A percentile compares a stretch with the other conserved stretches of the same genome.
Evolutionary conservation across 352 stramenopile species (phyloP).

Genomic region (Globisporangium sylvaticum): DNA sequence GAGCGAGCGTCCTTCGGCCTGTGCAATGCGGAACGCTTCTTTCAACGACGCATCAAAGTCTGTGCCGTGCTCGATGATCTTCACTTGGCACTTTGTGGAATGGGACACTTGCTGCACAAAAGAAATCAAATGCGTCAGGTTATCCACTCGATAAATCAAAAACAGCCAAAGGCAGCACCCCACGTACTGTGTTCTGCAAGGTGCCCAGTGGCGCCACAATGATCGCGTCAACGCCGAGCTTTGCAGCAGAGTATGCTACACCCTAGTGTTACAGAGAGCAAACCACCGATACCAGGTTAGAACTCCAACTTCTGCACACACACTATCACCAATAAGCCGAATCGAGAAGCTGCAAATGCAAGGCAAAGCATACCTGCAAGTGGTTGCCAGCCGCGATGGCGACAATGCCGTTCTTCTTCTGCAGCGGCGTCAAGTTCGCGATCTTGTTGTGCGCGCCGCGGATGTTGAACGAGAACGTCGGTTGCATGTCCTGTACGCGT

Average conservation of each 20-base stretch:
- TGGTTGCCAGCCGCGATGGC: conserved; percentile 93
- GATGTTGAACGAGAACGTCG: conserved; percentile 98
- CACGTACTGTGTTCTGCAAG: conserved; percentile 86
- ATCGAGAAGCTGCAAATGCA: background rate
- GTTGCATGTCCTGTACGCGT: conserved; percentile 89
- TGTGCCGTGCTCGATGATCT: conserved; percentile 93
- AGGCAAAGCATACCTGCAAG: conserved; percentile 67
- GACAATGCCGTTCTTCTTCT: conserved; percentile 80
- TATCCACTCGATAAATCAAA: conserved; percentile 15
- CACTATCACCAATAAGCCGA: background rate
- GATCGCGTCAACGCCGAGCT: conserved; percentile 91
- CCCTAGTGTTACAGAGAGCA: conserved; percentile 32
- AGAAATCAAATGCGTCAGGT: conserved; percentile 6
- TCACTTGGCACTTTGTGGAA: conserved; percentile 66
- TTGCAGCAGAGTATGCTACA: conserved; percentile 92
- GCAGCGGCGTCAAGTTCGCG: conserved; percentile 80
- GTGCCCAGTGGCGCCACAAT: conserved; percentile 97
- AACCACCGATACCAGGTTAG: background rate
- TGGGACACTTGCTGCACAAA: conserved; percentile 27
- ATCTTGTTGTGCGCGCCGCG: conserved; percentile 99
- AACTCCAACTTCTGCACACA: background rate
- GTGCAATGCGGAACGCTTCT: conserved; percentile 90
- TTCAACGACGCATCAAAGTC: conserved; percentile 95
- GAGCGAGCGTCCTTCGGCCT: conserved; percentile 90
- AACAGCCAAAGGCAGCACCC: background rate